Conservation (phyloP, 2,329 filamentous ascomycete species). For the Ambrosiella cleistominuta region DNA sequence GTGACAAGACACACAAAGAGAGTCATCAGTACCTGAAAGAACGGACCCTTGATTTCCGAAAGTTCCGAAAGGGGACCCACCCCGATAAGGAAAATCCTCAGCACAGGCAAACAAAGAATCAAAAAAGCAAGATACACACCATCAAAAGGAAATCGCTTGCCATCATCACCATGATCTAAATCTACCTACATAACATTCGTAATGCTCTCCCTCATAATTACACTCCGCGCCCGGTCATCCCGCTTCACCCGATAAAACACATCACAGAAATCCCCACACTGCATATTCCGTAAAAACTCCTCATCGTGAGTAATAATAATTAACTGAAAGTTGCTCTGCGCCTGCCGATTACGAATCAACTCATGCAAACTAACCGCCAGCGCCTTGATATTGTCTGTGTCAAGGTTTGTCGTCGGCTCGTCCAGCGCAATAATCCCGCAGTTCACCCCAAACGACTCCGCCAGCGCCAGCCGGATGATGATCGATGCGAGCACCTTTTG, state of each 20-base stretch:
- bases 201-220: constrained; percentile 56
- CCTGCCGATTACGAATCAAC: constrained; percentile 68
- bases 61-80: no score
- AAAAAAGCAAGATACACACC: no score
- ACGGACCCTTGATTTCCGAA: no score
- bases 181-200: constrained; percentile 26
- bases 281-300: constrained; percentile 85
- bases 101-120: no score
- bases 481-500: constrained; percentile 95
- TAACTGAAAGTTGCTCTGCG: constrained; percentile 89
- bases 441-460: constrained; percentile 89
- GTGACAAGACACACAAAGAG: no score
- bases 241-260: constrained; percentile 76
- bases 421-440: constrained; percentile 94
- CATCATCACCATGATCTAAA: background rate
- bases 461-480: constrained; percentile 88
- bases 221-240: constrained; percentile 70
- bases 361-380: constrained; percentile 69
- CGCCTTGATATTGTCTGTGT: constrained; percentile 83
- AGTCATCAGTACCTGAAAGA: no score
- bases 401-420: constrained; percentile 93
- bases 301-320: constrained; percentile 99
- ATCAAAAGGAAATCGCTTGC: background rate
- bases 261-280: constrained; percentile 83
- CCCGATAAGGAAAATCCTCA: no score